Evolutionary conservation across 1,139 yeast genomes (phyloP).

Genomic region (Lodderomyces parapsilosis): DNA sequence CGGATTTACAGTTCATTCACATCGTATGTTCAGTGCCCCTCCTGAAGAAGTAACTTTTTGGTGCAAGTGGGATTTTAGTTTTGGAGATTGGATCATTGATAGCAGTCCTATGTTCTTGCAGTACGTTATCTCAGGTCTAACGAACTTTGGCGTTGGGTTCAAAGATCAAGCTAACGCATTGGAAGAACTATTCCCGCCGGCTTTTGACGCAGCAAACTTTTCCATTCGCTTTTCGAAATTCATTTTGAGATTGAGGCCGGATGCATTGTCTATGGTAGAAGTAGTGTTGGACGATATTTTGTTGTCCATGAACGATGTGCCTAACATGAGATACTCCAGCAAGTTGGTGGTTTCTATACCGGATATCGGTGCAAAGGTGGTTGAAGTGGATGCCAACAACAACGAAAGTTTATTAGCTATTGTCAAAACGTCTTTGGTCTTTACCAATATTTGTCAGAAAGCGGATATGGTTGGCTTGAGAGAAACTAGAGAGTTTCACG

Average conservation of each 20-base stretch:
- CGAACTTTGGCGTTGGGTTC: conserved; percentile 60
- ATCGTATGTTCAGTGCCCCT: conserved; percentile 89
- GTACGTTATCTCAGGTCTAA: conserved; percentile 42
- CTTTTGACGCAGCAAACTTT: conserved; percentile 70
- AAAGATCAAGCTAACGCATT: conserved; percentile 75
- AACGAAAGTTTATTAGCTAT: conserved; percentile 23
- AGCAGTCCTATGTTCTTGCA: conserved; percentile 51
- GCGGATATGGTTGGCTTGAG: conserved; percentile 47
- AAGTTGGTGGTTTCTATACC: conserved; percentile 54
- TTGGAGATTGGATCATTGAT: conserved; percentile 58
- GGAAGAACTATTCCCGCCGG: conserved; percentile 50
- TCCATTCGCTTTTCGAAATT: conserved; percentile 43
- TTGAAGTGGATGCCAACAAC: conserved; percentile 19
- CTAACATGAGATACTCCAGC: conserved; percentile 63
- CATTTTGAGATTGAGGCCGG: conserved; percentile 20
- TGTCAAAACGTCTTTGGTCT: conserved; percentile 53
- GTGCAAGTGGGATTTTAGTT: conserved; percentile 84
- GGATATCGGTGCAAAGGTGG: conserved; percentile 30
- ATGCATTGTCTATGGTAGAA: conserved; percentile 18
- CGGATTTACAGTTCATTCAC: conserved; percentile 74
- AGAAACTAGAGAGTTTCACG: conserved; percentile 60
- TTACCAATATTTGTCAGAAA: conserved; percentile 62
- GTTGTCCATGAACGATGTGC: conserved; percentile 63
- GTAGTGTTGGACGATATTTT: conserved; percentile 37
- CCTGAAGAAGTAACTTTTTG: conserved; percentile 85